These are phyloP conservation scores for Terana coerulea DNA, from an alignment of 768 basidiomycete species.

Conservation along the genomic window DNA sequence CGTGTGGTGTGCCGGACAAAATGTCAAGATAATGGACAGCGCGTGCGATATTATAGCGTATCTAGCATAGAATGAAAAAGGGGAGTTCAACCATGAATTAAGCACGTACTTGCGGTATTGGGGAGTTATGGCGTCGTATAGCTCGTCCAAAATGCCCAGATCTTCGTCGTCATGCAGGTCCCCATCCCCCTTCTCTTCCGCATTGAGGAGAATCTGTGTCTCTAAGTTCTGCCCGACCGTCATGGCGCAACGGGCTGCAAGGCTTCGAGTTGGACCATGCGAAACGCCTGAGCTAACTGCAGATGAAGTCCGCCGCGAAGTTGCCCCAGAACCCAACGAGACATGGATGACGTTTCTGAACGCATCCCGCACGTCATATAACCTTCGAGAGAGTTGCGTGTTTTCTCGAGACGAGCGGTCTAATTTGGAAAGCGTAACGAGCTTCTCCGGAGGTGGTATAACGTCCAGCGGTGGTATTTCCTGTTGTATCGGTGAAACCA, in stretches of 20 bases:
- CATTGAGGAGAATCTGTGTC: constrained; percentile 20
- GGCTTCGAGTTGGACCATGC: constrained; percentile 27
- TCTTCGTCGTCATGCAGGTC: constrained; percentile 18
- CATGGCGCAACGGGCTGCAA: constrained; percentile 45
- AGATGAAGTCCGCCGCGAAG: not conserved
- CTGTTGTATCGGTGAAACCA: not conserved
- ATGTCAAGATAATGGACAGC: constrained; percentile 41
- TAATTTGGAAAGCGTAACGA: constrained; percentile 31
- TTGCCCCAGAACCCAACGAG: constrained; percentile 18
- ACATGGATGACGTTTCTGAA: constrained; percentile 49
- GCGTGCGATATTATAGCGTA: constrained; percentile 51
- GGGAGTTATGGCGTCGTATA: constrained; percentile 53
- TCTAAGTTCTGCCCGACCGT: constrained; percentile 46
- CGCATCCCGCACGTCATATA: constrained; percentile 52
- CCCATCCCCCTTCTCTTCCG: constrained; percentile 25
- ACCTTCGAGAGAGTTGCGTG: constrained; percentile 41
- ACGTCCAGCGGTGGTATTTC: constrained; percentile 27
- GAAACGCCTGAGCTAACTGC: not conserved
- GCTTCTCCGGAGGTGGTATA: constrained; percentile 35
- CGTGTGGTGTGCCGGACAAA: constrained; percentile 44
- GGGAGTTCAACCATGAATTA: too few relatives aligned
- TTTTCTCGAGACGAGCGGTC: constrained; percentile 31
- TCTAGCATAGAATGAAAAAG: constrained; percentile 27
- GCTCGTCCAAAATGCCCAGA: constrained; percentile 29
- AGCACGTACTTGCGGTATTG: constrained; percentile 46